These are phyloP conservation scores for Amorphotheca resinae DNA, from an alignment of 495 filamentous ascomycete genomes.

Conservation along the genomic window DNA sequence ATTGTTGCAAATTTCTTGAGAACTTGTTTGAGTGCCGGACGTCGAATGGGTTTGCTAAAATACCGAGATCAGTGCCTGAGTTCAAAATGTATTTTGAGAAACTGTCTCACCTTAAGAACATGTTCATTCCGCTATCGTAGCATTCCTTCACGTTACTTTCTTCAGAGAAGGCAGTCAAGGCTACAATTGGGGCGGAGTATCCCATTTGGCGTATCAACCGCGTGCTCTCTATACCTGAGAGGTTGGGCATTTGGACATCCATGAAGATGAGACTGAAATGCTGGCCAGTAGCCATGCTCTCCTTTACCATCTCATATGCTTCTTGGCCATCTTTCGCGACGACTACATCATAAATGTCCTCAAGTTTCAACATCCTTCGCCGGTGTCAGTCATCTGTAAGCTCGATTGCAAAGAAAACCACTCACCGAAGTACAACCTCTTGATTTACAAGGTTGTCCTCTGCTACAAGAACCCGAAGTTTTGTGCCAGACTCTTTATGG, in stretches of 20 bases:
- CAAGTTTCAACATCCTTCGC: constrained; percentile 40
- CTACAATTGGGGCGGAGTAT: constrained; percentile 81
- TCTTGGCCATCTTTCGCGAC: constrained; percentile 83
- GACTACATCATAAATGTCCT: constrained; percentile 47
- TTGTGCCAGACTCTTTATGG: constrained; percentile 37
- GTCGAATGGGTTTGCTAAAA: constrained; percentile 64
- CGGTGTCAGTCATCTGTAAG: constrained; percentile 5
- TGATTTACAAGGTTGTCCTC: constrained; percentile 95
- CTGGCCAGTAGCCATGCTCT: constrained; percentile 57
- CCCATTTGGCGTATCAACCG: constrained; percentile 79
- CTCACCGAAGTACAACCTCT: constrained; percentile 65
- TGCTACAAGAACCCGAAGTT: constrained; percentile 75
- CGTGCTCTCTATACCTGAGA: constrained; percentile 80
- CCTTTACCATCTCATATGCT: constrained; percentile 73
- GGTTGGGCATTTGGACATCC: constrained; percentile 91
- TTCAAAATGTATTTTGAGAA: constrained; percentile 27
- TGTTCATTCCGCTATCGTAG: constrained; percentile 63
- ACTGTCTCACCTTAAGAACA: constrained; percentile 36
- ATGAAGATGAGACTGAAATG: constrained; percentile 82
- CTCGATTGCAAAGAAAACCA: constrained; percentile 1
- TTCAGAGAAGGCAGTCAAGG: constrained; percentile 80
- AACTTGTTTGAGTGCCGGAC: constrained; percentile 75
- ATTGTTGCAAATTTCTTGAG: constrained; percentile 53
- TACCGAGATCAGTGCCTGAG: constrained; percentile 31
- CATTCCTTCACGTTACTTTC: constrained; percentile 82